A percentile compares a stretch with the other conserved stretches of the same genome.
These are phyloP conservation scores for Rhizophagus clarus DNA, from an alignment of 192 early-diverging fungal species.

Conservation along the genomic window DNA sequence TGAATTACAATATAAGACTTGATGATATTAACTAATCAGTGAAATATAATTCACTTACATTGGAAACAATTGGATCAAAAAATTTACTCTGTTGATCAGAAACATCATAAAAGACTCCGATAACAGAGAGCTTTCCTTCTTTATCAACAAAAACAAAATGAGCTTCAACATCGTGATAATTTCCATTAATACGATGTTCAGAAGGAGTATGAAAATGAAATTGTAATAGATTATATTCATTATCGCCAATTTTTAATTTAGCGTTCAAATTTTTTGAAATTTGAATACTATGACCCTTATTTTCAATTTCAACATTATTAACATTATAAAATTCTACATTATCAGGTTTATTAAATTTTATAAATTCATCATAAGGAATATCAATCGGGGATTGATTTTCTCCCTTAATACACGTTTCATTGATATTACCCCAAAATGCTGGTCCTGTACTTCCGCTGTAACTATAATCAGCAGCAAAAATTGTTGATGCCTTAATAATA, in stretches of 20 bases:
- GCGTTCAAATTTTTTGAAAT: constrained; percentile 16
- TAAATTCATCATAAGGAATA: constrained; percentile 31
- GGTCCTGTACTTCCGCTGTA: not conserved
- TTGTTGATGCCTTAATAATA: not conserved
- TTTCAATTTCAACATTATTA: constrained; percentile 31
- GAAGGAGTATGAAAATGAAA: constrained; percentile 70
- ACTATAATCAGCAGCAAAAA: not conserved
- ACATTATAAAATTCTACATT: constrained; percentile 14
- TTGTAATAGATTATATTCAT: constrained; percentile 43
- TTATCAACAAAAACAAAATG: constrained; percentile 56
- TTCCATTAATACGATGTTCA: constrained; percentile 53
- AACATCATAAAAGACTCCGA: constrained; percentile 52
- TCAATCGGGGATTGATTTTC: constrained; percentile 60
- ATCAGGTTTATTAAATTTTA: not conserved
- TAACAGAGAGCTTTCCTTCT: constrained; percentile 46
- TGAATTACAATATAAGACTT: not conserved
- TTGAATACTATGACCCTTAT: constrained; percentile 50
- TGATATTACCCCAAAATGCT: not conserved
- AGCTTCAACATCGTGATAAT: constrained; percentile 42
- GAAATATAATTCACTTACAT: not conserved
- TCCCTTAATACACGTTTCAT: constrained; percentile 36
- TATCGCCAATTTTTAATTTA: constrained; percentile 34
- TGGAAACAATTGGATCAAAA: constrained; percentile 27
- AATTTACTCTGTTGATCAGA: constrained; percentile 35
- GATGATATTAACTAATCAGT: not conserved